Evolutionary conservation across 73 alveolate species (phyloP).

Genomic region (Tetrahymena malaccensis): DNA sequence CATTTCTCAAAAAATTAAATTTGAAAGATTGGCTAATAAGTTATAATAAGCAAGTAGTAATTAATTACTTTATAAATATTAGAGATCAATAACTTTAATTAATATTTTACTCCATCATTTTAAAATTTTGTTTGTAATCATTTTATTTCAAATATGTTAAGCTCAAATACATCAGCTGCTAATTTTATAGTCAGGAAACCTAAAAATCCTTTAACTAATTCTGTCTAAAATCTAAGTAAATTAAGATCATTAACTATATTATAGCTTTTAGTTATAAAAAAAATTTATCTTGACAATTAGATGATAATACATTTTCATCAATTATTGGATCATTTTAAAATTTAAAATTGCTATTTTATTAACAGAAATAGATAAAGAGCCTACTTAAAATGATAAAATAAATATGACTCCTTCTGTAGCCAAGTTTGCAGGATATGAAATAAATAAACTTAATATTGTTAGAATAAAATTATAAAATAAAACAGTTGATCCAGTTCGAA

Average conservation of each 20-base stretch:
- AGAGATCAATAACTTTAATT: background rate
- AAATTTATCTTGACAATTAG: too few relatives aligned
- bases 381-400: background rate
- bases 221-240: background rate
- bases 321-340: background rate
- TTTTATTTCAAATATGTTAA: background rate
- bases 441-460: conserved; percentile 63
- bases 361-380: background rate
- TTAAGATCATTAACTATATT: background rate
- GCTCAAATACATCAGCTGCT: background rate
- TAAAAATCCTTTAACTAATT: background rate
- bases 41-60: background rate
- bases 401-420: conserved; percentile 70
- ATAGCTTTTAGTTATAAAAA: too few relatives aligned
- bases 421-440: conserved; percentile 91
- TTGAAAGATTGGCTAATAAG: too few relatives aligned
- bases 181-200: background rate
- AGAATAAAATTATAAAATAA: conserved; percentile 74
- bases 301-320: too few relatives aligned
- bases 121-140: background rate
- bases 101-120: background rate
- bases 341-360: background rate
- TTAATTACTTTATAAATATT: background rate
- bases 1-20: too few relatives aligned
- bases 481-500: conserved; percentile 77